These are phyloP conservation scores for Moesziomyces sp. DNA, from an alignment of 1,284 basidiomycete species.

Conservation along the genomic window DNA sequence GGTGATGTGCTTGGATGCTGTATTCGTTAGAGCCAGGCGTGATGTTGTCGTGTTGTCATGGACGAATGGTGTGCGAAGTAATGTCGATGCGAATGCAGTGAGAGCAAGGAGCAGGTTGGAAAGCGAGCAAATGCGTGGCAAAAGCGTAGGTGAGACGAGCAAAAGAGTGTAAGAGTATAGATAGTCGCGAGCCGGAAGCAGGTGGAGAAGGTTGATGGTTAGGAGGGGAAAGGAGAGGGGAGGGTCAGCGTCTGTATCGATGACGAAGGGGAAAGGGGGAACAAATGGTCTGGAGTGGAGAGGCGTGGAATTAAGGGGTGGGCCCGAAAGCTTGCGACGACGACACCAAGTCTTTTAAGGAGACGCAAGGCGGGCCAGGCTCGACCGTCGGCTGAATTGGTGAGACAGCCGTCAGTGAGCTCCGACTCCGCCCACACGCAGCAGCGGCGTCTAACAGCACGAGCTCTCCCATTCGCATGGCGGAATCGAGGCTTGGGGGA, in stretches of 20 bases:
- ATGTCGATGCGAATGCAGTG: conserved; percentile 2
- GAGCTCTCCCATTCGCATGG: too few relatives aligned
- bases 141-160: background rate
- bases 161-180: conserved; percentile 20
- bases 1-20: background rate
- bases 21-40: background rate
- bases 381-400: conserved; percentile 11
- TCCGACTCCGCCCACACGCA: too few relatives aligned
- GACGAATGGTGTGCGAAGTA: background rate
- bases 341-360: conserved; percentile 19
- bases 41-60: conserved; percentile 22
- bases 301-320: conserved; percentile 17
- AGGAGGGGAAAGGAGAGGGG: conserved; percentile 5
- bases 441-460: too few relatives aligned
- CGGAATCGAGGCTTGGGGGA: background rate
- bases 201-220: background rate
- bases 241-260: conserved; percentile 14
- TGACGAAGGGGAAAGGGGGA: conserved; percentile 2
- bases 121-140: background rate
- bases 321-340: background rate
- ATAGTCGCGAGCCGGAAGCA: conserved; percentile 1
- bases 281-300: conserved; percentile 15
- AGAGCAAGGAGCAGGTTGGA: background rate
- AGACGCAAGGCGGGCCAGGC: background rate
- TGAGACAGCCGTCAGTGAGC: background rate